These are phyloP conservation scores for Xerophyta viscosa DNA, from an alignment of 106 monocot genomes.

Conservation along the genomic window DNA sequence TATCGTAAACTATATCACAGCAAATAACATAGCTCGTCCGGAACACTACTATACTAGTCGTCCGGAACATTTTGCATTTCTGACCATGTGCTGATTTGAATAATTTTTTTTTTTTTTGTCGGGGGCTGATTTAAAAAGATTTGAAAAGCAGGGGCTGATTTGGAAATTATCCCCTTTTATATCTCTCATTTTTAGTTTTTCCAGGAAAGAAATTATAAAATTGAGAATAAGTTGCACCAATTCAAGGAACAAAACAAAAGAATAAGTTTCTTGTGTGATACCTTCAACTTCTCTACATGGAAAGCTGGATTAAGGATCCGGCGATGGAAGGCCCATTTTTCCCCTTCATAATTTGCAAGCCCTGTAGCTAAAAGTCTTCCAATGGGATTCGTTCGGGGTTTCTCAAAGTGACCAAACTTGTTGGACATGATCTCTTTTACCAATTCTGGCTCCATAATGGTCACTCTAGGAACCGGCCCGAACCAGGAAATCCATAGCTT, in stretches of 20 bases:
- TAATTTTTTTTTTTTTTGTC: too few species aligned
- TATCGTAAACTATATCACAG: too few species aligned
- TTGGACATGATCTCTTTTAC: conserved; percentile 14
- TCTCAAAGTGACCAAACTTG: conserved; percentile 21
- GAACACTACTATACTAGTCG: too few species aligned
- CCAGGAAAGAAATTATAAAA: not conserved
- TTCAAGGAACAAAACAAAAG: too few species aligned
- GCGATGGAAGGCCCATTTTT: conserved; percentile 40
- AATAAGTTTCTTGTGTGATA: too few species aligned
- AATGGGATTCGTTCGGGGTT: conserved; percentile 16
- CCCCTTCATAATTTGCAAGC: conserved; percentile 24
- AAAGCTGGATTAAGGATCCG: conserved; percentile 44
- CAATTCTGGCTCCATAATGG: conserved; percentile 14
- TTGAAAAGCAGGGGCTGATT: too few species aligned
- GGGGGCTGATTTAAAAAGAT: too few species aligned
- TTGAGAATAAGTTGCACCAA: too few species aligned
- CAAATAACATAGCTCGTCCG: too few species aligned
- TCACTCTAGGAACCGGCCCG: conserved; percentile 14
- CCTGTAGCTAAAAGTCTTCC: conserved; percentile 16
- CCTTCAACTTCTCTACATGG: conserved; percentile 53
- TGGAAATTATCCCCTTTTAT: too few species aligned
- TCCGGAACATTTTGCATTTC: too few species aligned
- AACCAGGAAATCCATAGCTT: conserved; percentile 12
- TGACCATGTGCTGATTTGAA: too few species aligned
- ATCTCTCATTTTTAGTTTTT: conserved; percentile 8